Evolutionary conservation across 495 filamentous ascomycete genomes (phyloP).

Genomic region (Penicillium psychrofluorescens): DNA sequence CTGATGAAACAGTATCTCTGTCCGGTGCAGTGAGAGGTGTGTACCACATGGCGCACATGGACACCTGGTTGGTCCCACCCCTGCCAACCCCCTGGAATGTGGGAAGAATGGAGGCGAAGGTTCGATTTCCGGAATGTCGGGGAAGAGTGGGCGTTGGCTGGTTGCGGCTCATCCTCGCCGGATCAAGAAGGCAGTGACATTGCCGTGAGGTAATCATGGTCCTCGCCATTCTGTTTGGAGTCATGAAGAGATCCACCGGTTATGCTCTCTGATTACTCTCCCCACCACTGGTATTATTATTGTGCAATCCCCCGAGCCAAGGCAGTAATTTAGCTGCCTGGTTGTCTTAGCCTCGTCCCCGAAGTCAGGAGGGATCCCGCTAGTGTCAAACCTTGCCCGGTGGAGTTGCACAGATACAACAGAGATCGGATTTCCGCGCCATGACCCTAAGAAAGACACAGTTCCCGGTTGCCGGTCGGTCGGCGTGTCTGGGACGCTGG

Average conservation of each 20-base stretch:
- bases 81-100: neutral
- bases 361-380: too few species aligned
- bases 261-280: too few species aligned
- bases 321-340: too few species aligned
- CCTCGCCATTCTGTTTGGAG: neutral
- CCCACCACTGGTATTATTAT: too few species aligned
- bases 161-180: constrained; percentile 1
- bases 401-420: too few species aligned
- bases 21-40: neutral
- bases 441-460: neutral
- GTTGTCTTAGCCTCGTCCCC: too few species aligned
- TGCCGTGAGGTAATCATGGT: neutral
- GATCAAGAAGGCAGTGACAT: constrained; percentile 1
- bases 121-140: constrained; percentile 13
- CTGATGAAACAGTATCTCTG: too few species aligned
- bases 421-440: neutral
- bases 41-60: neutral
- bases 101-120: constrained; percentile 2
- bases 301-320: too few species aligned
- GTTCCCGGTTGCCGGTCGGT: neutral
- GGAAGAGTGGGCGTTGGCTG: neutral
- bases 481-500: neutral
- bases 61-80: neutral
- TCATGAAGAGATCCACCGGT: too few species aligned
- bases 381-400: too few species aligned